Base-by-base conservation (phyloP, 2,329 filamentous ascomycete species). In the Trichoderma sp. region DNA sequence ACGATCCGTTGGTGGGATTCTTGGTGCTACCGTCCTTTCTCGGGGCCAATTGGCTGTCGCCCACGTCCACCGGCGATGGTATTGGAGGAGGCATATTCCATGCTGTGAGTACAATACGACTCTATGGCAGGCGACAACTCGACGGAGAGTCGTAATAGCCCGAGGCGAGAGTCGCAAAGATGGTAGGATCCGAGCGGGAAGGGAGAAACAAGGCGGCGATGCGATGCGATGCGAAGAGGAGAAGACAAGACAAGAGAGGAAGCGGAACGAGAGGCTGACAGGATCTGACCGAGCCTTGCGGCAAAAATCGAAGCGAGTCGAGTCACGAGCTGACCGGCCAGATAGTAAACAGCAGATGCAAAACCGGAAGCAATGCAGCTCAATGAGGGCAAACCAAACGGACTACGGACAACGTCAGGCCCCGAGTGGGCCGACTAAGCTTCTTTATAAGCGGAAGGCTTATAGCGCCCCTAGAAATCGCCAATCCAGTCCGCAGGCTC, bases 21-120 rank as follows among this genome's bases (percentile, higher is more conserved):
- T 78, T 73, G 63, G 76, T 61, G 71, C 76, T 76, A 71, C 76
- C 74, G 73, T 78, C 73, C 51, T 73, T 73, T 73, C 72, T 77
- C 58, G 75, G 73, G 72, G 74, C 74, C 74, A 74, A 75, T 74
- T 77, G 76, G 76, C 74, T 75, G 66, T 80, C 76, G 74, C 75
- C 77, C 66, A 73, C 72, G 53, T 73, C 56, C 72, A 75, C 73
- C 75, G 76, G 74, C 74, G 77, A 78, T 74, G 77, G 73, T 73
- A 78, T 74, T 65, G 75, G 78, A 72, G 76, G 73, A 72, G 78
- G 76, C 80, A 82, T 82, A 53, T 81, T 76, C 80, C 80, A 82
- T 82, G 73, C 78, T 81, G 80, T 70, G 57, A 70, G 74, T 75
- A 72, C 74, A 57, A 57, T 34, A 28, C 30, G 24, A 32, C 36